Conservation (phyloP, 441 rosid genomes). For the Gossypium lobatum region DNA sequence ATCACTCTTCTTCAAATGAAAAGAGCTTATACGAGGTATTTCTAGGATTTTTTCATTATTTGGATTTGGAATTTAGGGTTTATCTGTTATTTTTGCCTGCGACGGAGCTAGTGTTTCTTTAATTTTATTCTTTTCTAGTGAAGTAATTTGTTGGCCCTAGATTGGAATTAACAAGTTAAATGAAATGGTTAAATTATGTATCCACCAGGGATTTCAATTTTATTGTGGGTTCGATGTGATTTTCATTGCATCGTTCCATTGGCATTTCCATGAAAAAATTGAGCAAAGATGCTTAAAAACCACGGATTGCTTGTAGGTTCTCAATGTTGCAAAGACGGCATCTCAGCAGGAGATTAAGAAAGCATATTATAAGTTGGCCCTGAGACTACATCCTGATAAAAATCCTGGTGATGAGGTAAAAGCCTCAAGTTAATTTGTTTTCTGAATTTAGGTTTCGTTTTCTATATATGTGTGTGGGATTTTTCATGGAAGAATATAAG, state of each 20-base stretch:
- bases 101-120: background rate
- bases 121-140: background rate
- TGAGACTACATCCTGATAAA: slow-evolving; percentile 89
- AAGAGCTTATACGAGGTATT: slow-evolving; percentile 64
- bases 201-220: background rate
- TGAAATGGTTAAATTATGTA: background rate
- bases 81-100: background rate
- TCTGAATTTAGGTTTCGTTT: background rate
- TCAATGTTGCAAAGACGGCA: slow-evolving; percentile 70
- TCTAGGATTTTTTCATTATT: background rate
- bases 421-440: background rate
- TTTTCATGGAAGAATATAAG: background rate
- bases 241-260: background rate
- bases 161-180: background rate
- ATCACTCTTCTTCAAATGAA: slow-evolving; percentile 23
- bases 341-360: slow-evolving; percentile 79
- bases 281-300: slow-evolving; percentile 5
- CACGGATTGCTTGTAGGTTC: slow-evolving; percentile 40
- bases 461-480: background rate
- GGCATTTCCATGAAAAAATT: background rate
- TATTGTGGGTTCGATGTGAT: background rate
- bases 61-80: slow-evolving; percentile 12
- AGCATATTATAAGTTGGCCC: slow-evolving; percentile 81
- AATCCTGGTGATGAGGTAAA: slow-evolving; percentile 81
- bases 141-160: background rate